A percentile compares a stretch with the other conserved stretches of the same genome.
Conservation (phyloP, 2,329 filamentous ascomycete species). For the Colletotrichum chlorophyti region DNA sequence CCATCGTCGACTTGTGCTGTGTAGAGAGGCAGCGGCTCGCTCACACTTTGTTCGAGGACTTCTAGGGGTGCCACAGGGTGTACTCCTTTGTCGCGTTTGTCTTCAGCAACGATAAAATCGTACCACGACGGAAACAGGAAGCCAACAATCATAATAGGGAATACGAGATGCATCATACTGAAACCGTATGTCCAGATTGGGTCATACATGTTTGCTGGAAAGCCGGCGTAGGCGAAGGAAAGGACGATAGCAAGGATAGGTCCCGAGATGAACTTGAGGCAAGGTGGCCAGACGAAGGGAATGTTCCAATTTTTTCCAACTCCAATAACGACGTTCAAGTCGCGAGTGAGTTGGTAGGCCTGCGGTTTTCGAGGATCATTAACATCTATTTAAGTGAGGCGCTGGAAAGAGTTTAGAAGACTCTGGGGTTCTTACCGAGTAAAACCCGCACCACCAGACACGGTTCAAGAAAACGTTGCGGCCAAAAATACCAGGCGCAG, state of each 20-base stretch:
- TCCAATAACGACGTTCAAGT: slow-evolving; percentile 18
- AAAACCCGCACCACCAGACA: slow-evolving; percentile 9
- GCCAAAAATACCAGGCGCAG: neutral
- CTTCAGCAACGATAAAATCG: too few species aligned
- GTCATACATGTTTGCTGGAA: too few species aligned
- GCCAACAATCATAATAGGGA: too few species aligned
- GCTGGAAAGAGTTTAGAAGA: too few species aligned
- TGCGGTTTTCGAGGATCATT: neutral
- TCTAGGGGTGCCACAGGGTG: too few species aligned
- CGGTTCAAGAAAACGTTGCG: neutral
- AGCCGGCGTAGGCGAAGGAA: slow-evolving; percentile 30
- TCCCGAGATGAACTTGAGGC: slow-evolving; percentile 31
- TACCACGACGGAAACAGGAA: too few species aligned
- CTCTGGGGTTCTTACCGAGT: slow-evolving; percentile 24
- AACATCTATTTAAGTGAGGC: neutral
- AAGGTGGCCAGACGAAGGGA: slow-evolving; percentile 25
- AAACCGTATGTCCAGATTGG: too few species aligned
- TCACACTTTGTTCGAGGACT: too few species aligned
- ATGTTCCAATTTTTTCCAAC: slow-evolving; percentile 24
- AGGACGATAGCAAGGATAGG: slow-evolving; percentile 31
- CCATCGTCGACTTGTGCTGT: too few species aligned
- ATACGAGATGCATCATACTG: too few species aligned
- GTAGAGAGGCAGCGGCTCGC: too few species aligned
- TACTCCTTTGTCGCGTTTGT: too few species aligned
- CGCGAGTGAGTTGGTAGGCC: slow-evolving; percentile 20